phyloP scores from a whole-genome alignment of 176 grass and related monocot species.

The Ampelocalamus luodianensis region DNA sequence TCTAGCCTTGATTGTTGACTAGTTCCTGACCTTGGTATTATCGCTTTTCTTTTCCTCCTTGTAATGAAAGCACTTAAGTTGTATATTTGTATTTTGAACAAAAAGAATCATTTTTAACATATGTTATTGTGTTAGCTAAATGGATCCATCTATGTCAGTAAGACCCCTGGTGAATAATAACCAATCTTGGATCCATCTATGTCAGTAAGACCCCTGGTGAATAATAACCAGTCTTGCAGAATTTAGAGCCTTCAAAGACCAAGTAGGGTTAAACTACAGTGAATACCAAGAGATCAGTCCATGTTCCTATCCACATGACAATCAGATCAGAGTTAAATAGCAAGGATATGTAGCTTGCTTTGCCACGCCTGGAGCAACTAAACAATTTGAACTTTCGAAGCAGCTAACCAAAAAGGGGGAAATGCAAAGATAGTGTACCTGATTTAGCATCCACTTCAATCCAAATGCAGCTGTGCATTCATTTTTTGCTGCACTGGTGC shows the following conservation, averaged over 20 bases:
- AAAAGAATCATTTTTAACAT: background rate
- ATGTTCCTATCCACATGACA: background rate
- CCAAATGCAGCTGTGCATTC: constrained; percentile 88
- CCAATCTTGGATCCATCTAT: background rate
- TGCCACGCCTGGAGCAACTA: background rate
- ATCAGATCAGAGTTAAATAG: background rate
- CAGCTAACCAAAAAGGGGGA: background rate
- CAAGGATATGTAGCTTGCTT: background rate
- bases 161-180: background rate
- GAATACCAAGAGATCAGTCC: background rate
- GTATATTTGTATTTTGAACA: background rate
- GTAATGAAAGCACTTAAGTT: background rate
- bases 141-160: background rate
- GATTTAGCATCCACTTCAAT: constrained; percentile 98
- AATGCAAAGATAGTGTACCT: constrained; percentile 48
- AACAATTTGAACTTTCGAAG: background rate
- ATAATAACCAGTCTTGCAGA: constrained; percentile 2
- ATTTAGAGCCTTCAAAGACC: background rate
- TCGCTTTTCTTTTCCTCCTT: background rate
- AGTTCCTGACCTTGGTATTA: background rate
- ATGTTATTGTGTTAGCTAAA: background rate
- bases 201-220: background rate
- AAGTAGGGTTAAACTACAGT: background rate
- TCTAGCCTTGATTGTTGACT: background rate
- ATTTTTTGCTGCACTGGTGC: constrained; percentile 84